A percentile compares a stretch with the other conserved stretches of the same genome.
Evolutionary conservation across 2,329 filamentous ascomycete species (phyloP).

Genomic region (Cytospora mali): DNA sequence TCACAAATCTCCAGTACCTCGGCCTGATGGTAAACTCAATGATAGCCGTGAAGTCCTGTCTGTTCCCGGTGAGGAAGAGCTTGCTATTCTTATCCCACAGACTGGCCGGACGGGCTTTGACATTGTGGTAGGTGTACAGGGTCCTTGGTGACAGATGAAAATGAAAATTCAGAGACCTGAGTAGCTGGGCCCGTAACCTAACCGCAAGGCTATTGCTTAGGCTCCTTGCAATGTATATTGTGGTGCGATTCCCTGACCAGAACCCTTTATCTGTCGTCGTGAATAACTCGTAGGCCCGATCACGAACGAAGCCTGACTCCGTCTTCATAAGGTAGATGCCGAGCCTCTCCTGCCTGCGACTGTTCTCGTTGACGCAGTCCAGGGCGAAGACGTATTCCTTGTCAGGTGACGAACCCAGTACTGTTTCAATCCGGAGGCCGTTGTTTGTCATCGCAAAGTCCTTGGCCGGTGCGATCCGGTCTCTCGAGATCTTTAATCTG

Average conservation of each 20-base stretch:
- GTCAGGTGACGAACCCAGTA: constrained; percentile 12
- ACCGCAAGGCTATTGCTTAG: constrained; percentile 11
- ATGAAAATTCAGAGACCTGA: constrained; percentile 19
- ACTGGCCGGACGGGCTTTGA: constrained; percentile 8
- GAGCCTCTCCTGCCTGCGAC: constrained; percentile 5
- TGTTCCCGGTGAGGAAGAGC: constrained; percentile 21
- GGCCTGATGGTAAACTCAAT: constrained; percentile 20
- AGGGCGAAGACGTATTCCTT: constrained; percentile 27
- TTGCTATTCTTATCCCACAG: constrained; percentile 21
- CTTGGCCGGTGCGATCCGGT: constrained; percentile 24
- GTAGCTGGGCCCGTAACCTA: constrained; percentile 16
- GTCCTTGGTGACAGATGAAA: constrained; percentile 13
- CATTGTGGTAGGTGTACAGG: background rate
- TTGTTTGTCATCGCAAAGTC: constrained; percentile 28
- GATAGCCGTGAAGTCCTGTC: constrained; percentile 20
- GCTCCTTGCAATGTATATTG: constrained; percentile 20
- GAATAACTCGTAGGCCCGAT: constrained; percentile 17
- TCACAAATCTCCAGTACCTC: constrained; percentile 21
- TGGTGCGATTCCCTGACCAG: constrained; percentile 5
- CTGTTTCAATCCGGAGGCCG: constrained; percentile 25
- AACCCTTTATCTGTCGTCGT: constrained; percentile 15
- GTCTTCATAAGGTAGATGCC: constrained; percentile 27
- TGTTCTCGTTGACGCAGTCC: constrained; percentile 21
- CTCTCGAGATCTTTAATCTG: constrained; percentile 14
- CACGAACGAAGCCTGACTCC: constrained; percentile 18